These are phyloP conservation scores for Fusarium praegraminearum DNA, from an alignment of 2,329 filamentous ascomycete species.

Conservation along the genomic window DNA sequence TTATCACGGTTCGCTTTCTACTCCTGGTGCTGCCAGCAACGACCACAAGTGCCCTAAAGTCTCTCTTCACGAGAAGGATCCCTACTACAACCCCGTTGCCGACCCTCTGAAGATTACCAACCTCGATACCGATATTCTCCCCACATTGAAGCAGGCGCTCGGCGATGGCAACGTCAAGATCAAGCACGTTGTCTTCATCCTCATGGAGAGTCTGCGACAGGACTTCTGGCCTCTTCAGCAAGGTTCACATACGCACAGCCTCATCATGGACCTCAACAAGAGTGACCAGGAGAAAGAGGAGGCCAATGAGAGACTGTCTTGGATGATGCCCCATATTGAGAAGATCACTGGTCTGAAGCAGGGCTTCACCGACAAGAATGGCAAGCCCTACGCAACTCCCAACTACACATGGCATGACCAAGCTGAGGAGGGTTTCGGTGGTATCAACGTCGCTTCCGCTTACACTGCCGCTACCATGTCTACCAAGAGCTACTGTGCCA, in stretches of 20 bases:
- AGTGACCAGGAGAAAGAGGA: constrained; percentile 46
- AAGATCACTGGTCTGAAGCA: constrained; percentile 38
- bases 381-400: constrained; percentile 47
- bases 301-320: constrained; percentile 47
- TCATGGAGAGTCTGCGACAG: constrained; percentile 59
- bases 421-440: constrained; percentile 50
- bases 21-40: neutral
- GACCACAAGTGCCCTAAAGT: constrained; percentile 38
- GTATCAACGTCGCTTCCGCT: constrained; percentile 56
- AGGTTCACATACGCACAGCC: constrained; percentile 54
- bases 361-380: constrained; percentile 38
- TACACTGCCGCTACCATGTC: constrained; percentile 59
- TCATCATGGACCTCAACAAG: constrained; percentile 44
- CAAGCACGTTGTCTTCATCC: constrained; percentile 59
- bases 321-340: constrained; percentile 42
- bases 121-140: constrained; percentile 51
- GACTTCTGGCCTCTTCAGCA: constrained; percentile 61
- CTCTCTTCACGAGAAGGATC: constrained; percentile 44
- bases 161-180: constrained; percentile 52
- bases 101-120: constrained; percentile 59
- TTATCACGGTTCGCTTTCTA: constrained; percentile 30
- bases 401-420: constrained; percentile 46
- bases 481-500: constrained; percentile 58
- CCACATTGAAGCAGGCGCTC: constrained; percentile 46
- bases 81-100: constrained; percentile 53